A percentile compares a stretch with the other conserved stretches of the same genome.
Evolutionary conservation across 2,329 filamentous ascomycete species (phyloP).

Genomic region (Penicillium rolfsii): DNA sequence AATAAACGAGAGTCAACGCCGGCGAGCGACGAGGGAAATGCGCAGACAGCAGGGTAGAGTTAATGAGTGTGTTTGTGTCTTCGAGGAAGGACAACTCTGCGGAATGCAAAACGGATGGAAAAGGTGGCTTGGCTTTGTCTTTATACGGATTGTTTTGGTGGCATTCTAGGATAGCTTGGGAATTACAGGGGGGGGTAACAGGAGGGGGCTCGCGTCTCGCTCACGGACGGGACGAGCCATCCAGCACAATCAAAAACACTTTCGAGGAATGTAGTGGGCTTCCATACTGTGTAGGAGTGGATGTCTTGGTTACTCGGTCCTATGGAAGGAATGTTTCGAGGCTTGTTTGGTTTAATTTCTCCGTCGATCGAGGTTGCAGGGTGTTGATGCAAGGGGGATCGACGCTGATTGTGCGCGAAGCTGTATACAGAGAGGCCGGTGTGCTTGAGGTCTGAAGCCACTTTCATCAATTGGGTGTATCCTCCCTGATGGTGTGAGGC

Average conservation of each 20-base stretch:
- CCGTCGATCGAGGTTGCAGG: constrained; percentile 24
- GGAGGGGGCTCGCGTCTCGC: background rate
- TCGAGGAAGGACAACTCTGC: constrained; percentile 12
- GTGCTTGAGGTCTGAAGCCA: background rate
- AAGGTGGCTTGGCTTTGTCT: constrained; percentile 4
- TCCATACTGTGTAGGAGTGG: constrained; percentile 6
- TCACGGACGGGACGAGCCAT: constrained; percentile 6
- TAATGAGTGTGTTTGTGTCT: background rate
- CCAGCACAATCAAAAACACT: constrained; percentile 20
- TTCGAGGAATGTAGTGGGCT: constrained; percentile 17
- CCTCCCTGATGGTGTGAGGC: background rate
- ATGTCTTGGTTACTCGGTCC: constrained; percentile 14
- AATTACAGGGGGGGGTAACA: constrained; percentile 23
- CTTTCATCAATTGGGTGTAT: background rate
- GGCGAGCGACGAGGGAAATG: constrained; percentile 21
- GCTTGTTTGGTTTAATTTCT: constrained; percentile 22
- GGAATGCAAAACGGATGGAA: constrained; percentile 23
- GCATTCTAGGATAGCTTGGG: constrained; percentile 25
- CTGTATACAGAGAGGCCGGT: background rate
- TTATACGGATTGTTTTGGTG: constrained; percentile 23
- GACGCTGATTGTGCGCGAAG: constrained; percentile 8
- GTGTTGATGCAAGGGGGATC: constrained; percentile 26
- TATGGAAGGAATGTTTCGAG: constrained; percentile 24
- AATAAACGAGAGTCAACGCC: constrained; percentile 23
- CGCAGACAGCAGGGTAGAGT: background rate